Base-by-base conservation (phyloP, 805 yeast species). In the Geotrichum ghanense region DNA sequence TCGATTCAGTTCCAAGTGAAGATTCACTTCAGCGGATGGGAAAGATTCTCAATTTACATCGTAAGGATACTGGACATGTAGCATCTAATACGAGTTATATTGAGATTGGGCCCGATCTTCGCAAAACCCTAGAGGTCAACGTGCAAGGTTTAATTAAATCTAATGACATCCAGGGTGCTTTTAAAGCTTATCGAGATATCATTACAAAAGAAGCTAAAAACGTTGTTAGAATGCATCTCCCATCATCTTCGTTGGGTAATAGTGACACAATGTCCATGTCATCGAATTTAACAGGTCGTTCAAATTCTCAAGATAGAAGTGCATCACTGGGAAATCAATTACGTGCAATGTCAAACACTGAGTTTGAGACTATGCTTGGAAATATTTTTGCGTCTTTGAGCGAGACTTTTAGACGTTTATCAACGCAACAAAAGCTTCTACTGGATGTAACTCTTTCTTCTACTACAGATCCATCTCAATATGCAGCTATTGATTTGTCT, bases 401-500 rank as follows among this genome's bases (percentile, higher is more conserved):
- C 0, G 94, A 83, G 56, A 79, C 86, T 17, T 66, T 88, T 22
- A 69, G 90, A 51, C 72, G 95, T 48, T 66, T 89, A 24, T 77
- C 85, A 1, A 67, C 76, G 6, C 95, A 88, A 49, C 95, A 88
- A 58, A 88, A 87, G 60, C 55, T 85, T 3, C 62, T 90, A 23
- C 69, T 92, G 12, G 92, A 86, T 53, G 59, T 83, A 45, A 79
- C 94, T 0, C 63, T 82, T 24, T 74, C 72, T 44, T 67, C 57
- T 45, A 61, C 72, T 56, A 43, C 67, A 2, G 46, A 48, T 35
- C 10, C 48, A 37, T 43, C 23, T 9, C 50, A 17, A n/a, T 44
- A 22, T 31, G 48, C 48, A 64, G 73, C 78, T 14, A 60, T 86
- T 41, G 95, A 84, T 56, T 76, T 84, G 17, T 73, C 85, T 1